Conservation (phyloP, 208 protist genomes). For the Histomonas meleagridis region DNA sequence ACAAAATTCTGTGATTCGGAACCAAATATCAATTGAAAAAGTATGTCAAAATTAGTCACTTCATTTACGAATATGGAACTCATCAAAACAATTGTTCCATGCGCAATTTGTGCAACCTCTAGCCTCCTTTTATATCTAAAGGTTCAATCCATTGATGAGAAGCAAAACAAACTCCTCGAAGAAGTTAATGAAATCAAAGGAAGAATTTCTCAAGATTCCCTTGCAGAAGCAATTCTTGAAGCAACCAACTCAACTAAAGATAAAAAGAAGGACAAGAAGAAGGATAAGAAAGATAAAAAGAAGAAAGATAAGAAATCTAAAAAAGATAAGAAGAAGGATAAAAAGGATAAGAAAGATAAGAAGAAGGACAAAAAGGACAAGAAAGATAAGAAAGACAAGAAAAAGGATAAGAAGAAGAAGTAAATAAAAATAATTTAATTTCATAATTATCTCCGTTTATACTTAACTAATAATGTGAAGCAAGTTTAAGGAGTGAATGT, state of each 20-base stretch:
- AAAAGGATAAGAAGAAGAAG: no score
- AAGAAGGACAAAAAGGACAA: no score
- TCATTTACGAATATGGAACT: no score
- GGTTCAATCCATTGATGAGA: neutral
- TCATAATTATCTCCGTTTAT: no score
- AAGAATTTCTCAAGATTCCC: neutral
- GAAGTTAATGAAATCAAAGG: neutral
- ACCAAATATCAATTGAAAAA: no score
- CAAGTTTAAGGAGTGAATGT: no score
- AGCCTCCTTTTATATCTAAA: neutral
- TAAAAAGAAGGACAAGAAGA: neutral
- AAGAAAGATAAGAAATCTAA: neutral
- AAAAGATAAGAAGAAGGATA: neutral
- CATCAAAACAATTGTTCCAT: neutral
- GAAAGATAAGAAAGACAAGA: no score
- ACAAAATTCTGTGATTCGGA: no score
- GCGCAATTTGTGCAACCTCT: neutral
- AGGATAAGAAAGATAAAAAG: neutral
- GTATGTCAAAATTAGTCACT: no score
- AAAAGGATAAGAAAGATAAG: neutral
- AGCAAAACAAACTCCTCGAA: neutral
- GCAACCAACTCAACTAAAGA: neutral
- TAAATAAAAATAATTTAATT: no score
- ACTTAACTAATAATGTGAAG: no score
- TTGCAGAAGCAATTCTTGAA: neutral